Evolutionary conservation across 1,139 yeast genomes (phyloP).

Genomic region (Wickerhamomyces sp.): DNA sequence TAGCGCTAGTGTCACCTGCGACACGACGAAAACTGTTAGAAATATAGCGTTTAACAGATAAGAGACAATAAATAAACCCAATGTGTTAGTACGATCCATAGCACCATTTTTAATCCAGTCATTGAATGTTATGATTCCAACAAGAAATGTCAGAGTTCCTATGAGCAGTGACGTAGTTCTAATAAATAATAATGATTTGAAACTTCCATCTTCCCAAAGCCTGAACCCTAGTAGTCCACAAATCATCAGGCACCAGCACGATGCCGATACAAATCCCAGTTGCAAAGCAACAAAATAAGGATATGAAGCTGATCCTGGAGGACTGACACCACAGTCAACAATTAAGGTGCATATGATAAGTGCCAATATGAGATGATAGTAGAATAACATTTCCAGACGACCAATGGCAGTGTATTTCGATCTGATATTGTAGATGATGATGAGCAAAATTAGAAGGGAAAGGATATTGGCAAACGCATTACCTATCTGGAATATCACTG

Average conservation of each 20-base stretch:
- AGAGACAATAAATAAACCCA: constrained; percentile 61
- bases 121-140: constrained; percentile 69
- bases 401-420: constrained; percentile 93
- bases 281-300: constrained; percentile 84
- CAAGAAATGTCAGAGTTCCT: constrained; percentile 61
- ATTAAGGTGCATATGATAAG: constrained; percentile 63
- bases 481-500: constrained; percentile 88
- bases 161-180: constrained; percentile 45
- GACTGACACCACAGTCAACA: constrained; percentile 89
- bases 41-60: constrained; percentile 70
- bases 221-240: constrained; percentile 84
- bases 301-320: constrained; percentile 72
- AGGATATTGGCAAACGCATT: constrained; percentile 82
- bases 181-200: constrained; percentile 53
- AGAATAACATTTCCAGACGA: constrained; percentile 75
- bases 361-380: constrained; percentile 57
- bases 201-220: constrained; percentile 91
- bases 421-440: constrained; percentile 76
- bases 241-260: constrained; percentile 62
- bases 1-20: constrained; percentile 68
- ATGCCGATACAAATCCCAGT: constrained; percentile 66
- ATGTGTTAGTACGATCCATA: constrained; percentile 44
- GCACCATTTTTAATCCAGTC: constrained; percentile 46
- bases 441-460: constrained; percentile 56
- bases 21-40: constrained; percentile 55